phyloP scores from a whole-genome alignment of 2,329 filamentous ascomycete species.

The Chlorencoelia australis region DNA sequence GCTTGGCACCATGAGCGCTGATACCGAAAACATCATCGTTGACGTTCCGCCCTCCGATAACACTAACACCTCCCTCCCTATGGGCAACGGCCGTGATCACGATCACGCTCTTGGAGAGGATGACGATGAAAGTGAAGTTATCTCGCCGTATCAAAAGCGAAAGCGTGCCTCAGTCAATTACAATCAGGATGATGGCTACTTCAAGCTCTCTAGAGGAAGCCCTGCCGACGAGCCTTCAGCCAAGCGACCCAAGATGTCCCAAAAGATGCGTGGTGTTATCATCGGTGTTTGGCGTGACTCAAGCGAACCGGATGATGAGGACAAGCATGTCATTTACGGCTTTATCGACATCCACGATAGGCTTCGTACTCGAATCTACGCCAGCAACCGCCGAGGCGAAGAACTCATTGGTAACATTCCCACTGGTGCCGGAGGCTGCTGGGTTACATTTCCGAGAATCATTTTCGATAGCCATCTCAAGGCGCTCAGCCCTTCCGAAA shows the following conservation, averaged over 20 bases:
- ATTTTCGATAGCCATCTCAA: slow-evolving; percentile 48
- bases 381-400: slow-evolving; percentile 37
- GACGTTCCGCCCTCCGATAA: slow-evolving; percentile 12
- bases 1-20: background rate
- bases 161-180: slow-evolving; percentile 43
- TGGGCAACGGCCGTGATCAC: slow-evolving; percentile 13
- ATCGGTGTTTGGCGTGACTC: slow-evolving; percentile 55
- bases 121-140: slow-evolving; percentile 28
- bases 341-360: slow-evolving; percentile 53
- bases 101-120: slow-evolving; percentile 11
- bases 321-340: slow-evolving; percentile 50
- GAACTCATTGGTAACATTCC: slow-evolving; percentile 38
- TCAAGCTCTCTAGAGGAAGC: slow-evolving; percentile 13
- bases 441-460: slow-evolving; percentile 53
- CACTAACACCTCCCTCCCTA: no score
- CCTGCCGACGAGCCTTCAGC: slow-evolving; percentile 11
- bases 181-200: slow-evolving; percentile 39
- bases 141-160: slow-evolving; percentile 41
- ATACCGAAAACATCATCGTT: slow-evolving; percentile 14
- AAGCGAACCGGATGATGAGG: slow-evolving; percentile 34
- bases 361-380: slow-evolving; percentile 48
- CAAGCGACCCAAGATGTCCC: slow-evolving; percentile 18
- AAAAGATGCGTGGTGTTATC: slow-evolving; percentile 25
- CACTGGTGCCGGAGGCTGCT: slow-evolving; percentile 50
- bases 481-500: slow-evolving; percentile 42